Evolutionary conservation across 2,329 filamentous ascomycete species (phyloP).

Genomic region (Colletotrichum liaoningense): DNA sequence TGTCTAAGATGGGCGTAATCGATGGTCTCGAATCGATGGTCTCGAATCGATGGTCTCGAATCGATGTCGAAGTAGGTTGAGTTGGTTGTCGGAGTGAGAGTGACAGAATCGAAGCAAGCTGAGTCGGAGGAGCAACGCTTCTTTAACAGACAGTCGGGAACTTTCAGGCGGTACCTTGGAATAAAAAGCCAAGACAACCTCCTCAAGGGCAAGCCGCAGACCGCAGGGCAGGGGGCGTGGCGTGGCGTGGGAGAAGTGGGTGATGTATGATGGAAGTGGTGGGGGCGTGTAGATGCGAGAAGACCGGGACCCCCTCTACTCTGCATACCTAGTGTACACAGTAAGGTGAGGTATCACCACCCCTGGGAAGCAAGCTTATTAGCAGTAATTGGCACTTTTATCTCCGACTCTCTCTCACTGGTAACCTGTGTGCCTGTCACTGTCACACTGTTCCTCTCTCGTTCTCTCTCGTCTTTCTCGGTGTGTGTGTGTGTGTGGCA

Average conservation of each 20-base stretch:
- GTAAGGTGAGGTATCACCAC: too few species aligned
- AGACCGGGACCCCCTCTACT: too few species aligned
- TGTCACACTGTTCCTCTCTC: neutral
- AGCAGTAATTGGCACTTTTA: neutral
- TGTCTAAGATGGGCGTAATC: neutral
- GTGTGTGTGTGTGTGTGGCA: conserved; percentile 21
- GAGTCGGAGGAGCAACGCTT: conserved; percentile 34
- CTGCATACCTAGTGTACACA: too few species aligned
- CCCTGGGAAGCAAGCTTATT: conserved; percentile 9
- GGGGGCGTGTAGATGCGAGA: neutral
- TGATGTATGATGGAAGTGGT: neutral
- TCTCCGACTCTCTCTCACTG: neutral
- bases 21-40: neutral
- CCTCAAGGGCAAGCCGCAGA: conserved; percentile 4
- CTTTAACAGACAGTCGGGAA: conserved; percentile 30
- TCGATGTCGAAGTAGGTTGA: conserved; percentile 5
- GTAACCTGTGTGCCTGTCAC: neutral
- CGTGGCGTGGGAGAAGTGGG: conserved; percentile 17
- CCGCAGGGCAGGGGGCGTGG: conserved; percentile 22
- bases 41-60: neutral
- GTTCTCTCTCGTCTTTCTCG: neutral
- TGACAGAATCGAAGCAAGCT: neutral
- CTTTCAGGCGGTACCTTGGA: conserved; percentile 21
- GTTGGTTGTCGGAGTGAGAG: neutral
- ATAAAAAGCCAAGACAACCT: conserved; percentile 2